Evolutionary conservation across 495 filamentous ascomycete genomes (phyloP), one percentile per base, ranked within the genome.

Genomic region (Zalerion maritima): DNA sequence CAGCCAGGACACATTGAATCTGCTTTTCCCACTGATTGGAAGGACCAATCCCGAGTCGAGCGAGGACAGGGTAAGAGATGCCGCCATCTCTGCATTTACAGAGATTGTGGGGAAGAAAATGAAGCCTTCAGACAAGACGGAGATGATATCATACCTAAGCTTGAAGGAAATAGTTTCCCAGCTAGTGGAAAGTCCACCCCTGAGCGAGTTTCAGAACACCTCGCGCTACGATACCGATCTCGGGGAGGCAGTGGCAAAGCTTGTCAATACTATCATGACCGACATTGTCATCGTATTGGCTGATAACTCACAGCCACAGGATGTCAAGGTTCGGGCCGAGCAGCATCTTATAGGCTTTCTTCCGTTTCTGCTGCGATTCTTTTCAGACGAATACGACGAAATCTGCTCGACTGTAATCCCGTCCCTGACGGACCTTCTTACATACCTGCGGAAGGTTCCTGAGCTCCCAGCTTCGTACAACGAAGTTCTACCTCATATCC

Each of bases 91-190:
- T 46, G 78, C 86, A 20, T 81, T 99, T 49, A 89, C 81, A 6
- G 85, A 96, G 54, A 92, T 93, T 35, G 77, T 93, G 26, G 78
- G 74, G 44, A 99, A 99, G 64, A 96, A 94, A 60, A 99, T 99
- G 89, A 81, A 80, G 45, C 60, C 83, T 2, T 59, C 65, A 18
- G 85, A 96, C 56, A 99, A 99, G 62, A 71, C 87, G 19, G 77
- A 91, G 36, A 75, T 99, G 70, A 91, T 99, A 36, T 56, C 70
- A 13, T 87, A 91, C 53, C 64, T 99, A 37, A 89, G 87, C 45
- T 66, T 96, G 18, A 71, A 70, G 23, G 71, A 73, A 21, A 83
- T 94, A 42, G 67, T 94, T 20, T 66, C 71, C 3, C 77, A 89
- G 47, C 71, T 96, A 6, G 69, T 87, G 31, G 69, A 69, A 28